These are phyloP conservation scores for Teratosphaeriaceae sp. DNA, from an alignment of 2,329 filamentous ascomycete genomes.

Conservation along the genomic window DNA sequence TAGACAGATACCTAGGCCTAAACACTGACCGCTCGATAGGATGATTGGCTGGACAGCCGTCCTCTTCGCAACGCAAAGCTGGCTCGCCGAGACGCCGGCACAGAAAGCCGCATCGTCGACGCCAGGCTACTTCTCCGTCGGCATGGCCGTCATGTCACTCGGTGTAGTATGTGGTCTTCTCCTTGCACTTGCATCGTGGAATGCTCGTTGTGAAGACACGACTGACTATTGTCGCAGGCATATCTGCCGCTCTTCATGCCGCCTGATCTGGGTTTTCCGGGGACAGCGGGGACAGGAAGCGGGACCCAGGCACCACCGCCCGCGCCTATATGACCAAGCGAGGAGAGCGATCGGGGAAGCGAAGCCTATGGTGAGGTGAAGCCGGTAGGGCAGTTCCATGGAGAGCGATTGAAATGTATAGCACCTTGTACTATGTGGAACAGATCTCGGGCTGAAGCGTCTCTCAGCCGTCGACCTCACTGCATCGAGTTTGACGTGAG, in stretches of 20 bases:
- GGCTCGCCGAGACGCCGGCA: constrained; percentile 68
- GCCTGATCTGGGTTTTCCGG: constrained; percentile 28
- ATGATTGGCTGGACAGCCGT: constrained; percentile 66
- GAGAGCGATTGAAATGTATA: too few species aligned
- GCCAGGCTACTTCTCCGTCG: constrained; percentile 66
- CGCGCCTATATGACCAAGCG: not conserved
- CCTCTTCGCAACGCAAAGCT: constrained; percentile 67
- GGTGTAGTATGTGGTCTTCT: constrained; percentile 32
- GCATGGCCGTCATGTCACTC: constrained; percentile 59
- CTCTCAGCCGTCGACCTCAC: too few species aligned
- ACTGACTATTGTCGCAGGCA: constrained; percentile 34
- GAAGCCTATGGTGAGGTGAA: too few species aligned
- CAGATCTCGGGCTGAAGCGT: too few species aligned
- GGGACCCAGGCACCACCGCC: not conserved
- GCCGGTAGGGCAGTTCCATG: too few species aligned
- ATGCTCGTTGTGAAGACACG: constrained; percentile 34
- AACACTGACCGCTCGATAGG: constrained; percentile 31
- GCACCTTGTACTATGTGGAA: too few species aligned
- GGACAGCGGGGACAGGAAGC: constrained; percentile 26
- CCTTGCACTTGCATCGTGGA: constrained; percentile 16
- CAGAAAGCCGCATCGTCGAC: constrained; percentile 58
- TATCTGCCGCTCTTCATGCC: constrained; percentile 62
- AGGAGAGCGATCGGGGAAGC: too few species aligned
- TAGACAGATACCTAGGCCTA: constrained; percentile 2
- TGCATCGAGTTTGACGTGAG: too few species aligned